Evolutionary conservation across 129 eudicot genomes (phyloP), one percentile per base, ranked within the genome.

Genomic region (Saussurea involucrata): DNA sequence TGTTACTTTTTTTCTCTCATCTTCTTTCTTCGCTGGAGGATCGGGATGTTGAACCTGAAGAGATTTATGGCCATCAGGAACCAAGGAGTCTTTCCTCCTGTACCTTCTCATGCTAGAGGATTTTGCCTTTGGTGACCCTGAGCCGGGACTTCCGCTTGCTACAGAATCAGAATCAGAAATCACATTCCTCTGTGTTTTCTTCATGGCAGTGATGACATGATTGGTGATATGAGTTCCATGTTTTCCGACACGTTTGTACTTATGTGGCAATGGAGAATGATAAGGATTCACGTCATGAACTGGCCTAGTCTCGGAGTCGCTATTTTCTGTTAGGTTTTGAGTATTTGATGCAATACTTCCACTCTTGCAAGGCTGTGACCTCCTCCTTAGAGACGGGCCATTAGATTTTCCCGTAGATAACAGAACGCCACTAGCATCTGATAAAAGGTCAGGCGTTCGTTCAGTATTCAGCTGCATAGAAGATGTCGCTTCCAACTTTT

Each of bases 331-430:
- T 34, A 78, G 55, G 49, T 77, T 80, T 60, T 67, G 78, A 27
- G 81, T 86, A 82, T 76, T 86, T 82, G 87, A 83, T 57, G 92
- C 84, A 66, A 86, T 89, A 90, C 86, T 84, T 69, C 78, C 93
- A 80, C 85, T 88, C 79, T 74, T 87, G 72, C 32, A 76, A 77
- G 85, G 77, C 72, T 84, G 87, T 17, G 85, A 83, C 77, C 81
- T 85, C 83, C 79, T 76, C 74, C 82, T 76, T 58, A 67, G 31
- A 44, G 86, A 80, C 68, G 83, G 44, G 17, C 78, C 88, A 57
- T 71, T 42, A 55, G 77, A 49, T 78, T 83, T 76, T 71, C 64
- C 82, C 80, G 83, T 82, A 17, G 69, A 77, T 44, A 70, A 36
- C 76, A 18, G 87, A 80, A 57, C 71, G 5, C 79, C 68, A 66